Conservation (phyloP, 371 early-diverging fungal species). For the Mortierella sp. region DNA sequence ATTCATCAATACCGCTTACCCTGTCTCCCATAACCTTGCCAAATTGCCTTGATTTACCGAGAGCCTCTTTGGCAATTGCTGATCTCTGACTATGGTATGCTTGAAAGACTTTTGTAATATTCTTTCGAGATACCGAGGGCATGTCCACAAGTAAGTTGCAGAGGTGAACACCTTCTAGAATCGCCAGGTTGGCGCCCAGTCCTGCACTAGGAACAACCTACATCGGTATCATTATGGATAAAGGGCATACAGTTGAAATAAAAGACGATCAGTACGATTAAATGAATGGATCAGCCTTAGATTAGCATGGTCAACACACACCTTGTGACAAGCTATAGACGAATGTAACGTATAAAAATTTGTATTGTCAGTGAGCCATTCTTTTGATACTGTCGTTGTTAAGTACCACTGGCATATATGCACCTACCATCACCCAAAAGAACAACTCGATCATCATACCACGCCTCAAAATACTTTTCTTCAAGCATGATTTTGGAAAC, state of each 20-base stretch:
- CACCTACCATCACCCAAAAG: slow-evolving; percentile 44
- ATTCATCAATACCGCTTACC: slow-evolving; percentile 11
- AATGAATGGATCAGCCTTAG: not conserved
- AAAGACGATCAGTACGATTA: not conserved
- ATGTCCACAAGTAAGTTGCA: slow-evolving; percentile 40
- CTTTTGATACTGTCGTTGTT: not conserved
- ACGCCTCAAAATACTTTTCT: slow-evolving; percentile 40
- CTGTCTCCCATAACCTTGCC: slow-evolving; percentile 52
- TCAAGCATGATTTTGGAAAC: slow-evolving; percentile 44
- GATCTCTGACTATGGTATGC: slow-evolving; percentile 28
- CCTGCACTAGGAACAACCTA: slow-evolving; percentile 51
- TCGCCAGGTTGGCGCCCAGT: slow-evolving; percentile 44
- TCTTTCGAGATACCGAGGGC: slow-evolving; percentile 12
- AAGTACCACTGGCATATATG: not conserved
- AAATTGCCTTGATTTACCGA: slow-evolving; percentile 45
- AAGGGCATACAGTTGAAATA: not conserved
- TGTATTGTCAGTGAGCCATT: not conserved
- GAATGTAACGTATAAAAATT: not conserved
- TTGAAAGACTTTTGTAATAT: slow-evolving; percentile 34
- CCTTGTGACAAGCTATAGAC: slow-evolving; percentile 44
- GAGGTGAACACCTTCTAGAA: slow-evolving; percentile 40
- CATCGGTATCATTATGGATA: not conserved
- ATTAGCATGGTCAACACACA: not conserved
- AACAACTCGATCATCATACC: slow-evolving; percentile 42
- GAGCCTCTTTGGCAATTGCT: slow-evolving; percentile 31